Evolutionary conservation across 2,329 filamentous ascomycete species (phyloP).

Genomic region (Kalaharituber pfeilii): DNA sequence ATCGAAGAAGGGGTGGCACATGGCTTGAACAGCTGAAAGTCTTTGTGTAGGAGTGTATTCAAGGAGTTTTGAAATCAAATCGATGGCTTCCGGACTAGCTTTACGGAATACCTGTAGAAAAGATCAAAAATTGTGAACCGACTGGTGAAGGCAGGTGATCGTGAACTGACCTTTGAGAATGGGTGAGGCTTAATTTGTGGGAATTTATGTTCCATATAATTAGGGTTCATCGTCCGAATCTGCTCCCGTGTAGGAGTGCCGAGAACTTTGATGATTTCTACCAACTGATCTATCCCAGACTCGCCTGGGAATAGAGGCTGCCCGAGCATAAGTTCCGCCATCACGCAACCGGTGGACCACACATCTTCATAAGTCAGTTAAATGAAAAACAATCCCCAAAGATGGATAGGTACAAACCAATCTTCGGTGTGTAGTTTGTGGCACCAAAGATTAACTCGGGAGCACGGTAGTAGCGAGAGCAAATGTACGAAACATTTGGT

Average conservation of each 20-base stretch:
- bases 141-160: not conserved
- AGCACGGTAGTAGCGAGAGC: conserved; percentile 94
- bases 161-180: conserved; percentile 62
- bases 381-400: conserved; percentile 4
- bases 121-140: conserved; percentile 1
- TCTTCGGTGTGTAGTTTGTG: conserved; percentile 99
- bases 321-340: conserved; percentile 97
- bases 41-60: conserved; percentile 97
- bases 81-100: conserved; percentile 80
- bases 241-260: conserved; percentile 94
- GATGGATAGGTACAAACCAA: conserved; percentile 47
- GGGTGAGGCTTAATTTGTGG: conserved; percentile 99
- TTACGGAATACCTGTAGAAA: conserved; percentile 66
- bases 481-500: conserved; percentile 98
- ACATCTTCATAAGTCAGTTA: conserved; percentile 47
- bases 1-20: conserved; percentile 98
- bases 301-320: conserved; percentile 96
- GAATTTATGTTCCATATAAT: conserved; percentile 99
- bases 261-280: conserved; percentile 98
- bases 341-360: conserved; percentile 97
- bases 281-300: conserved; percentile 93
- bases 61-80: conserved; percentile 79
- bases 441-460: conserved; percentile 97
- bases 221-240: conserved; percentile 99
- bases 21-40: conserved; percentile 80